Evolutionary conservation across 208 protist species (phyloP).

Genomic region (Giardia duodenalis): DNA sequence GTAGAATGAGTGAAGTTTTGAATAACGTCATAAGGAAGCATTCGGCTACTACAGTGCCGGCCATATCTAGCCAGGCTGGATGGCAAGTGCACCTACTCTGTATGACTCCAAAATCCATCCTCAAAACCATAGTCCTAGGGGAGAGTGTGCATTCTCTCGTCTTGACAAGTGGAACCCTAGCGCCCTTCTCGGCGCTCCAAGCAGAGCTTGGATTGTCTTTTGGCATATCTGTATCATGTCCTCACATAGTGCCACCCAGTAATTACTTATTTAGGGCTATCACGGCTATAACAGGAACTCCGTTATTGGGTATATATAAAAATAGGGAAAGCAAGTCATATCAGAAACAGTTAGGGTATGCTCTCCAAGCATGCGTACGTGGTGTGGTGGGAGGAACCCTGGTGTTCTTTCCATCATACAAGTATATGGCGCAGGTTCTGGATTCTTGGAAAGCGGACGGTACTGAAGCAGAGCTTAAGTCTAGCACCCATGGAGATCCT

Average conservation of each 20-base stretch:
- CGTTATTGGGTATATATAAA: not conserved
- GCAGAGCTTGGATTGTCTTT: not conserved
- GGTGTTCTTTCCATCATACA: not conserved
- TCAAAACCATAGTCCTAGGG: not conserved
- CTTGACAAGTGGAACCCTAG: not conserved
- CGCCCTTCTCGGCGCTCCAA: not conserved
- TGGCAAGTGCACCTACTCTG: too few relatives aligned
- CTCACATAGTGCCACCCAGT: not conserved
- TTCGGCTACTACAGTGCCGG: too few relatives aligned
- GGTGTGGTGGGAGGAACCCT: not conserved
- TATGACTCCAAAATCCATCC: not conserved
- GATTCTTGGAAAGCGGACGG: not conserved
- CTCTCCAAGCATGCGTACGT: not conserved
- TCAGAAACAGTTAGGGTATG: not conserved
- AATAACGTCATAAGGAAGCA: too few relatives aligned
- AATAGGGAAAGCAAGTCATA: not conserved
- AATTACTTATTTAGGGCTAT: not conserved
- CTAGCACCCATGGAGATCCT: too few relatives aligned
- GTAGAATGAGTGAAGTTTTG: too few relatives aligned
- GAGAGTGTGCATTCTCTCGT: not conserved
- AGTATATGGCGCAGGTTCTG: not conserved
- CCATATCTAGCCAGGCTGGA: too few relatives aligned
- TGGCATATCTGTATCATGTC: not conserved
- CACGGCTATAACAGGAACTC: not conserved
- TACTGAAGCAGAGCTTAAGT: not conserved